Evolutionary conservation across 2,329 filamentous ascomycete species (phyloP).

Genomic region (Xylaria sp.): DNA sequence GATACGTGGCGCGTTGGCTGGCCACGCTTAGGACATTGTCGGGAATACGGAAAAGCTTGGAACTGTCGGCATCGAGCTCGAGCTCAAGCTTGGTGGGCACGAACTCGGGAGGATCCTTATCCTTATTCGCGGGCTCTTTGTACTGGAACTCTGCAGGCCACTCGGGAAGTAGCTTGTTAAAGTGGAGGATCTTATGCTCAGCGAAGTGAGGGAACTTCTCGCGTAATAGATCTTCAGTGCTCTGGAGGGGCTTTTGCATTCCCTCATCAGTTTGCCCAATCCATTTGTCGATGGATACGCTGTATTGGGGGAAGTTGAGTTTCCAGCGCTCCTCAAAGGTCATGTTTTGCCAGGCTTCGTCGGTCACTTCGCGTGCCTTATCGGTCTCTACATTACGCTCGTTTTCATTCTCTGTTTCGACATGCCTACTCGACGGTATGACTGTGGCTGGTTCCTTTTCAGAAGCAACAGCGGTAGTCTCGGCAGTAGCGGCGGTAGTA

Average conservation of each 20-base stretch:
- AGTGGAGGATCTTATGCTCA: constrained; percentile 74
- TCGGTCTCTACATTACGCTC: constrained; percentile 25
- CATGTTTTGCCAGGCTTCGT: constrained; percentile 45
- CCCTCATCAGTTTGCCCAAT: constrained; percentile 54
- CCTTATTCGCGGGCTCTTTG: constrained; percentile 76
- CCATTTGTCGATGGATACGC: constrained; percentile 47
- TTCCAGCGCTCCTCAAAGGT: constrained; percentile 45
- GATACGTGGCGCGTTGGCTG: constrained; percentile 55
- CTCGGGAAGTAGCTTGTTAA: constrained; percentile 81
- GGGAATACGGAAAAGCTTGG: constrained; percentile 81
- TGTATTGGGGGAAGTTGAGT: constrained; percentile 52
- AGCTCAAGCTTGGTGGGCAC: constrained; percentile 87
- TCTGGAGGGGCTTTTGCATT: constrained; percentile 73
- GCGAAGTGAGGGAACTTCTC: constrained; percentile 83
- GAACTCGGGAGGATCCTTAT: constrained; percentile 70
- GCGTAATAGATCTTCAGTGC: constrained; percentile 75
- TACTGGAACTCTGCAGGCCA: constrained; percentile 79
- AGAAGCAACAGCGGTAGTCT: not conserved
- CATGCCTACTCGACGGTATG: constrained; percentile 7
- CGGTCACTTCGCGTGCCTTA: constrained; percentile 36
- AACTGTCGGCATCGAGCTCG: constrained; percentile 84
- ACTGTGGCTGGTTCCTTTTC: constrained; percentile 2
- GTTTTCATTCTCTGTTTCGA: not conserved
- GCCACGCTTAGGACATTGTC: constrained; percentile 60
- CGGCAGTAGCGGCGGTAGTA: not conserved